phyloP scores from a whole-genome alignment of 1,284 basidiomycete species.

The Cryptococcus floricola region DNA sequence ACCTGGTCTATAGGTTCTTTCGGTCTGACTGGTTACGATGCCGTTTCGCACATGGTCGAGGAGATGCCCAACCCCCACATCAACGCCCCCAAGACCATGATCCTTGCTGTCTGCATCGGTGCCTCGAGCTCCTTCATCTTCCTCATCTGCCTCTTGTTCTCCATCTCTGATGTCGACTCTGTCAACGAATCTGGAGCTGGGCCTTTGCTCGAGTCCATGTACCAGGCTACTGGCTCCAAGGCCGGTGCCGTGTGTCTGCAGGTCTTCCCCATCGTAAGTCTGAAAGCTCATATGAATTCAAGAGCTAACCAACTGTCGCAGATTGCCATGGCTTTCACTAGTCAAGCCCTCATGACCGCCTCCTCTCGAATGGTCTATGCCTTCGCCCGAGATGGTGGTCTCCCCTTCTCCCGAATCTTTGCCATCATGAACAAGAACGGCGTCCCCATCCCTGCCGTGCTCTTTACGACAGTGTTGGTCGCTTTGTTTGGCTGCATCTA shows the following conservation, averaged over 20 bases:
- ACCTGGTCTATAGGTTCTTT: constrained; percentile 32
- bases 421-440: constrained; percentile 53
- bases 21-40: constrained; percentile 47
- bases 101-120: constrained; percentile 62
- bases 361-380: constrained; percentile 65
- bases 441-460: constrained; percentile 59
- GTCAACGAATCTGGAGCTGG: constrained; percentile 59
- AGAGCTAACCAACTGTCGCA: constrained; percentile 45
- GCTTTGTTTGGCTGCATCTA: constrained; percentile 53
- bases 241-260: constrained; percentile 60
- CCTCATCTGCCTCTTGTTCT: constrained; percentile 66
- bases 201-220: constrained; percentile 63
- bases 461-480: constrained; percentile 56
- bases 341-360: constrained; percentile 57
- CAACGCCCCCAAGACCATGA: constrained; percentile 51
- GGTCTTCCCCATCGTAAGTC: constrained; percentile 1
- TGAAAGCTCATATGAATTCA: not conserved
- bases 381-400: constrained; percentile 65
- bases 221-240: constrained; percentile 59
- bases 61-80: constrained; percentile 43
- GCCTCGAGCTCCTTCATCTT: constrained; percentile 59
- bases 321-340: constrained; percentile 45
- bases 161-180: constrained; percentile 57
- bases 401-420: constrained; percentile 59
- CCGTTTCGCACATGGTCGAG: constrained; percentile 39